Evolutionary conservation across 1,139 yeast species (phyloP).

Genomic region (Yamadazyma conglobata): DNA sequence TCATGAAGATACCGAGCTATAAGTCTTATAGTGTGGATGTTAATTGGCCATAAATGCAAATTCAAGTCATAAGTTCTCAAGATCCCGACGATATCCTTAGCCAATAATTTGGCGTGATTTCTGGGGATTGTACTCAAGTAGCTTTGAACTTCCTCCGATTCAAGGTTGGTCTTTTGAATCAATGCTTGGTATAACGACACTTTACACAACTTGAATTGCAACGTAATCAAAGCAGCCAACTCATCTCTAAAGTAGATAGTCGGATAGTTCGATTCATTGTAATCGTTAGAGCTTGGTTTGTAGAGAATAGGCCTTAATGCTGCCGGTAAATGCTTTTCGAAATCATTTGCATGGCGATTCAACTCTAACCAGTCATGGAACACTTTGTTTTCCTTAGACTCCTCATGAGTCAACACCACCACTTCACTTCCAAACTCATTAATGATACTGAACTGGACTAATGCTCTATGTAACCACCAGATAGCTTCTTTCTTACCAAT

Average conservation of each 20-base stretch:
- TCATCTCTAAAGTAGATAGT: constrained; percentile 35
- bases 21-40: constrained; percentile 30
- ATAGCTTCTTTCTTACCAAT: constrained; percentile 19
- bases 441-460: constrained; percentile 26
- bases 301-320: constrained; percentile 31
- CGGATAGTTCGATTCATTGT: constrained; percentile 23
- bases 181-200: constrained; percentile 31
- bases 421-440: constrained; percentile 28
- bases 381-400: constrained; percentile 20
- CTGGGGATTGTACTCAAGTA: constrained; percentile 23
- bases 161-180: constrained; percentile 18
- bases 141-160: constrained; percentile 16
- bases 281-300: constrained; percentile 21
- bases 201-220: constrained; percentile 31
- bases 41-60: constrained; percentile 33
- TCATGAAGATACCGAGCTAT: constrained; percentile 28
- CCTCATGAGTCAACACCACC: constrained; percentile 25
- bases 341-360: constrained; percentile 25
- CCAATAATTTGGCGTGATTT: constrained; percentile 24
- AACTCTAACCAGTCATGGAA: constrained; percentile 29
- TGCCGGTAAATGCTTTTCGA: constrained; percentile 27
- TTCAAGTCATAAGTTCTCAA: constrained; percentile 34
- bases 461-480: constrained; percentile 40
- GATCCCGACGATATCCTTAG: constrained; percentile 39
- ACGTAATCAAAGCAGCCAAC: constrained; percentile 29